Conservation (phyloP, 352 stramenopile genomes). For the Aphanomyces invadans region DNA sequence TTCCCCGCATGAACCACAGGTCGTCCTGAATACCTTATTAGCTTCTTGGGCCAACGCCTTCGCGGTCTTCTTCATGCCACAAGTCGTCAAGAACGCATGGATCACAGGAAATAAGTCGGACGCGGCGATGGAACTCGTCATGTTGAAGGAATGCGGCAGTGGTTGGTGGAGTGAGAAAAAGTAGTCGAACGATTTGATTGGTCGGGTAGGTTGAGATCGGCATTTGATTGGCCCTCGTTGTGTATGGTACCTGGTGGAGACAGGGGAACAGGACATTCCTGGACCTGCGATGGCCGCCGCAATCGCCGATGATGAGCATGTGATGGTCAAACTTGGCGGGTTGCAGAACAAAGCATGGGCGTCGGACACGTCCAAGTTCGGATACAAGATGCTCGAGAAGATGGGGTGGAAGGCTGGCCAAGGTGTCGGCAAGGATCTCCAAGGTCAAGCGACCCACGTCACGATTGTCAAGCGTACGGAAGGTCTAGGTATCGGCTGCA, state of each 20-base stretch:
- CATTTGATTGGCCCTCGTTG: not conserved
- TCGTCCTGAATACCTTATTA: conserved; percentile 60
- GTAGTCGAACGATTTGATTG: not conserved
- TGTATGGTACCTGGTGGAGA: conserved; percentile 2
- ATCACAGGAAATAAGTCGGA: conserved; percentile 76
- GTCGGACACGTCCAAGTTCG: conserved; percentile 88
- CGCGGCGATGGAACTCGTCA: conserved; percentile 33
- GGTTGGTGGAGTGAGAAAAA: conserved; percentile 7
- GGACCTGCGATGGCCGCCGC: not conserved
- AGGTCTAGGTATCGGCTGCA: conserved; percentile 87
- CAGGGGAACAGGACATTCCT: not conserved
- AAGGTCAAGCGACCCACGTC: conserved; percentile 81
- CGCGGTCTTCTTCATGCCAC: conserved; percentile 67
- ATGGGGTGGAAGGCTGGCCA: conserved; percentile 94
- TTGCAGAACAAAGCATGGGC: conserved; percentile 87
- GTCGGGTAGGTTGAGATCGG: not conserved
- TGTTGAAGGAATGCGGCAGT: not conserved
- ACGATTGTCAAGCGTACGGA: conserved; percentile 83
- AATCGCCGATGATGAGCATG: conserved; percentile 30
- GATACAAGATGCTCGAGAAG: conserved; percentile 92
- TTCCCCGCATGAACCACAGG: too few species aligned
- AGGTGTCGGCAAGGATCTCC: conserved; percentile 89
- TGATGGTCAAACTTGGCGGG: conserved; percentile 73
- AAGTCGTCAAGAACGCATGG: conserved; percentile 48
- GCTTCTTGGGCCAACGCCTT: conserved; percentile 59